Percentiles rank a stretch among this genome's conserved stretches.
Conservation (phyloP, 108 stramenopile genomes). For the Pelagomonas calceolata region DNA sequence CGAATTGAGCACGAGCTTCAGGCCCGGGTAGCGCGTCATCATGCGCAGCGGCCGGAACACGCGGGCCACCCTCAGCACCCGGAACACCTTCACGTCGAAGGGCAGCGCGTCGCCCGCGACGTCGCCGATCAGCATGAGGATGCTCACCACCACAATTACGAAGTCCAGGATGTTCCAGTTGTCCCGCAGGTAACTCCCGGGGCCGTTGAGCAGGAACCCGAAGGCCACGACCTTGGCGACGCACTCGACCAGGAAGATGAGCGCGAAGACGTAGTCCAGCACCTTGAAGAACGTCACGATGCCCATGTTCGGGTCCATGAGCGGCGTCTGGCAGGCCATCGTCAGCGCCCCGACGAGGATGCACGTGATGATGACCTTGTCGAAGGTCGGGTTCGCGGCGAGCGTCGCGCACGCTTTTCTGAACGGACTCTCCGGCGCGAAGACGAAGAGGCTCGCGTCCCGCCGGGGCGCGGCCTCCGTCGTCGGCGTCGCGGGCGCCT, state of each 20-base stretch:
- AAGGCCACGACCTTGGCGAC: conserved; percentile 45
- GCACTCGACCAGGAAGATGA: conserved; percentile 49
- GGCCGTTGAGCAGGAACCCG: conserved; percentile 30
- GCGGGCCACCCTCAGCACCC: conserved; percentile 38
- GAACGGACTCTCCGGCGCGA: not conserved
- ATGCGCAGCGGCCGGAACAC: conserved; percentile 60
- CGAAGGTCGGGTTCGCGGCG: conserved; percentile 18
- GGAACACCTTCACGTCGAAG: conserved; percentile 15
- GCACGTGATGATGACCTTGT: conserved; percentile 18
- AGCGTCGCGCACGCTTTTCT: not conserved
- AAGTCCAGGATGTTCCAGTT: conserved; percentile 58
- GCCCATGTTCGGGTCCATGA: conserved; percentile 22
- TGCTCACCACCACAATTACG: conserved; percentile 38
- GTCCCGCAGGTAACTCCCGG: conserved; percentile 31
- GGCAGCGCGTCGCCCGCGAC: conserved; percentile 18
- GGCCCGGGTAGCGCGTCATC: conserved; percentile 49
- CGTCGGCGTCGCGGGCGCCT: not conserved
- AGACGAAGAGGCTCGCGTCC: not conserved
- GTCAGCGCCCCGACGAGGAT: conserved; percentile 28
- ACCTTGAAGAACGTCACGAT: conserved; percentile 11
- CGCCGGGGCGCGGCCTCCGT: too few relatives aligned
- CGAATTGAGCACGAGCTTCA: conserved; percentile 59
- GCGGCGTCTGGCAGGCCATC: conserved; percentile 35
- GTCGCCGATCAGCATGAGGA: conserved; percentile 15
- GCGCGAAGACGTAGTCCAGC: conserved; percentile 33